Evolutionary conservation across 2,329 filamentous ascomycete species (phyloP), one percentile per base, ranked within the genome.

Genomic region (Colletotrichum lupini): DNA sequence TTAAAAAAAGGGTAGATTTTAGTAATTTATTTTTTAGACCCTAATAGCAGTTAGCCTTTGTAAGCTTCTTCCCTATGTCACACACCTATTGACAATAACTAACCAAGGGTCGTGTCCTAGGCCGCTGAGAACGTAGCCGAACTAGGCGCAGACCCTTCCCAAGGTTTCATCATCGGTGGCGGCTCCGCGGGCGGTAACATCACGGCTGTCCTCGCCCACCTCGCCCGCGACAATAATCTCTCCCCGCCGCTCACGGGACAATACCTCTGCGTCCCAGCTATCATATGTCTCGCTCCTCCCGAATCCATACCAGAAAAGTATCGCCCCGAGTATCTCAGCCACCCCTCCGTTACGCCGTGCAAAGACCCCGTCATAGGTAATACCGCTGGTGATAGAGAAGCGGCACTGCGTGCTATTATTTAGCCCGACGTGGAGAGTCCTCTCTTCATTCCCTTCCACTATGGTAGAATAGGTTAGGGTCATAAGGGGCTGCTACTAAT

Each of bases 151-250:
- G 80, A 87, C 56, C 82, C 86, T 3, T 75, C 77, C 5, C 81
- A 81, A 55, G 86, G 86, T 9, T 85, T 89, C 72, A 81, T 88
- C 26, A 77, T 89, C 0, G 85, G 86, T 6, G 87, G 87, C n/a
- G 85, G 84, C 7, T 87, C 85, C 1, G 87, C 87, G 0, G 87
- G 87, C 3, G 87, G 85, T 14, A 88, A 88, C 73, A 83, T 89
- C 66, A 81, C 85, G 0, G 84, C 84, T 0, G 84, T 84, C 0
- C 80, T 88, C 1, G 82, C 85, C 1, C 83, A 87, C 60, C 75
- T 84, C 0, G 81, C 83, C 5, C 81, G 83, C 1, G 74, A 79
- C 11, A 81, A 83, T 49, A 77, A 79, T 0, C 78, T 87, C 6
- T 73, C 77, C 0, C 84, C 85, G 1, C 80, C 80, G 0, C 77